Evolutionary conservation across 2,329 filamentous ascomycete species (phyloP).

Genomic region (Chaetothyriales sp.): DNA sequence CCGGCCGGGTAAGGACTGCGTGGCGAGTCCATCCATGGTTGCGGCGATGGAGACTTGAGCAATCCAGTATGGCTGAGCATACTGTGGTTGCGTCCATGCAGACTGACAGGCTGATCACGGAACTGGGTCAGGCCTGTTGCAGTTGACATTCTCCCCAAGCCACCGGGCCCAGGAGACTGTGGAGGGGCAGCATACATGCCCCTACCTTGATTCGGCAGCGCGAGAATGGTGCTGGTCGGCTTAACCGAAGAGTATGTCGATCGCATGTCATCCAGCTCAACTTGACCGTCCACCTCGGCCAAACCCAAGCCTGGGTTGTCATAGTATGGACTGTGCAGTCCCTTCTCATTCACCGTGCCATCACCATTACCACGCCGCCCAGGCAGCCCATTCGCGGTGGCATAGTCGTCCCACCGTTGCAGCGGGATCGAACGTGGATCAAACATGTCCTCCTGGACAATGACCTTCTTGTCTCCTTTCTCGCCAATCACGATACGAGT

Average conservation of each 20-base stretch:
- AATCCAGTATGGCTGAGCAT: constrained; percentile 31
- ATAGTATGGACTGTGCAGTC: constrained; percentile 55
- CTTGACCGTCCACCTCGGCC: neutral
- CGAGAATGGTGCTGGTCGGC: constrained; percentile 70
- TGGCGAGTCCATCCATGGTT: constrained; percentile 29
- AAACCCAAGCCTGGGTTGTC: constrained; percentile 51
- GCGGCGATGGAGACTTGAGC: constrained; percentile 13
- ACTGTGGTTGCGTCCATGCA: constrained; percentile 41
- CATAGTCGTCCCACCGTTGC: constrained; percentile 96
- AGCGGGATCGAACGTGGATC: constrained; percentile 86
- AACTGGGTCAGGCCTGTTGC: constrained; percentile 51
- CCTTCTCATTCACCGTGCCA: constrained; percentile 13
- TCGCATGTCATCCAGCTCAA: constrained; percentile 93
- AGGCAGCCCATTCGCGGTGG: constrained; percentile 68
- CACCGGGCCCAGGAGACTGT: constrained; percentile 50
- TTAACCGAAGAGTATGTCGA: constrained; percentile 89
- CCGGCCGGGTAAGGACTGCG: constrained; percentile 21
- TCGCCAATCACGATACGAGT: constrained; percentile 94
- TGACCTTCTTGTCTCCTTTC: constrained; percentile 76
- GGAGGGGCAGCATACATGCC: constrained; percentile 56
- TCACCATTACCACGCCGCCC: constrained; percentile 56
- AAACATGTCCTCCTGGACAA: constrained; percentile 72
- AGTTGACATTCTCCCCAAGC: constrained; percentile 51
- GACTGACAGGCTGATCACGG: constrained; percentile 41
- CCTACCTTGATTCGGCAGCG: constrained; percentile 30